These are phyloP conservation scores for Debaryomycetaceae sp. DNA, from an alignment of 1,139 yeast genomes.

Conservation along the genomic window DNA sequence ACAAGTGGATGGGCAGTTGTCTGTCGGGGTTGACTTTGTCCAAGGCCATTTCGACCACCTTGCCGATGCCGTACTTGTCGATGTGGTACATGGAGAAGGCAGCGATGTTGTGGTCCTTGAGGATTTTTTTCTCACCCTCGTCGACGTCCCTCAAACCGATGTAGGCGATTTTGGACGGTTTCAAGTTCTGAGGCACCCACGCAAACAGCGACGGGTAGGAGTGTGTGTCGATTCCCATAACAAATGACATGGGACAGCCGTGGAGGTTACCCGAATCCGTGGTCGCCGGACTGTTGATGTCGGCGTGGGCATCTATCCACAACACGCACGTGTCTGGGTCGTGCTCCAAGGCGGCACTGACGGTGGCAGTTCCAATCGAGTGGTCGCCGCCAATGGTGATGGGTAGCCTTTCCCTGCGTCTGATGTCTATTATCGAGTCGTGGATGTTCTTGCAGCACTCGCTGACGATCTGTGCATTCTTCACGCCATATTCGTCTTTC, in stretches of 20 bases:
- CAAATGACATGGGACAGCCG: conserved; percentile 93
- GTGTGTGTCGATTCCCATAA: conserved; percentile 70
- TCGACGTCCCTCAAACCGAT: conserved; percentile 95
- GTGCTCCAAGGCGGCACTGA: conserved; percentile 73
- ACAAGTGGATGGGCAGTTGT: conserved; percentile 75
- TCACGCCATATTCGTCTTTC: conserved; percentile 54
- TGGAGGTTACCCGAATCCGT: conserved; percentile 90
- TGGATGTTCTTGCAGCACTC: conserved; percentile 65
- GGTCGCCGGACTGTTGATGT: conserved; percentile 84
- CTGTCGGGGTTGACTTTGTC: conserved; percentile 74
- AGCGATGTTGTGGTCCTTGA: conserved; percentile 67
- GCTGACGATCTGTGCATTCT: conserved; percentile 76
- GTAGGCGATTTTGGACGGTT: conserved; percentile 75
- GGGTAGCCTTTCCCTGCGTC: conserved; percentile 59
- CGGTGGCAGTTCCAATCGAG: conserved; percentile 92
- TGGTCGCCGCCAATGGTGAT: conserved; percentile 96
- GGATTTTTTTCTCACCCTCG: conserved; percentile 72
- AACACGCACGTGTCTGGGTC: conserved; percentile 86
- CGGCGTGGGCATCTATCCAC: conserved; percentile 99
- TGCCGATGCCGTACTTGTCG: conserved; percentile 89
- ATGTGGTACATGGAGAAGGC: conserved; percentile 96
- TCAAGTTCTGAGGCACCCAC: conserved; percentile 79
- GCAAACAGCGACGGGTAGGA: conserved; percentile 63
- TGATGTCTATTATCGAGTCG: conserved; percentile 52
- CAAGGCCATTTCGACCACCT: conserved; percentile 90